These are phyloP conservation scores for Alternaria brassicicola DNA, from an alignment of 2,329 filamentous ascomycete genomes.

Conservation along the genomic window DNA sequence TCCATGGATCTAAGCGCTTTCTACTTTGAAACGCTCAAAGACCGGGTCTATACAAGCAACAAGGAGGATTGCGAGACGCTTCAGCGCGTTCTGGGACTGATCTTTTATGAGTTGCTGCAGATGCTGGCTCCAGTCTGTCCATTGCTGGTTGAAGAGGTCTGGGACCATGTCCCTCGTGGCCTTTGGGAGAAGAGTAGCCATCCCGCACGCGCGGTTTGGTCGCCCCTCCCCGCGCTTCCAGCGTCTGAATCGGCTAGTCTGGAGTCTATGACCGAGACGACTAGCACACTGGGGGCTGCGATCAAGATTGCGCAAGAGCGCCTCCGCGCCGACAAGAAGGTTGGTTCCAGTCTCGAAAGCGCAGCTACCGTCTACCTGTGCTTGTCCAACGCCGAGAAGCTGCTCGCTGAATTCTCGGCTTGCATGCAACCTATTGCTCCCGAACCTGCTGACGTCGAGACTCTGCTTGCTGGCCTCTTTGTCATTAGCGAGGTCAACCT, in stretches of 20 bases:
- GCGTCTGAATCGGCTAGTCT: conserved; percentile 22
- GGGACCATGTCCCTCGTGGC: conserved; percentile 73
- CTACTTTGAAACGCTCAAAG: conserved; percentile 92
- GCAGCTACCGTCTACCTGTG: conserved; percentile 59
- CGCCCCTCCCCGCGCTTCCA: conserved; percentile 20
- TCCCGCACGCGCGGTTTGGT: conserved; percentile 34
- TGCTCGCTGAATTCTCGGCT: neutral
- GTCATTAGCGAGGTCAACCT: conserved; percentile 50
- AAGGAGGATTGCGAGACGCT: conserved; percentile 65
- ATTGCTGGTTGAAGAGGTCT: conserved; percentile 84
- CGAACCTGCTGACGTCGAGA: neutral
- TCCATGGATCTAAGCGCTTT: conserved; percentile 85
- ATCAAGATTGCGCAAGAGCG: conserved; percentile 79
- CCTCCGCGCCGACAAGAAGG: conserved; percentile 70
- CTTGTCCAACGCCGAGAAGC: neutral
- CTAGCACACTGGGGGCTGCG: conserved; percentile 63
- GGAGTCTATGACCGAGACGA: conserved; percentile 36
- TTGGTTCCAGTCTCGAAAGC: conserved; percentile 83
- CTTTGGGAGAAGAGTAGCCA: conserved; percentile 55
- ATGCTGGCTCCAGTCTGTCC: conserved; percentile 85
- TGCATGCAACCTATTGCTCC: conserved; percentile 9
- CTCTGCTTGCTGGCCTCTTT: conserved; percentile 50
- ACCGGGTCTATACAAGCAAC: conserved; percentile 84
- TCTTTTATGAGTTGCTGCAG: conserved; percentile 74
- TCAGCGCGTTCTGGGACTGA: conserved; percentile 62